A percentile compares a stretch with the other conserved stretches of the same genome.
These are phyloP conservation scores for Cordyceps fumosorosea DNA, from an alignment of 2,329 filamentous ascomycete species.

Conservation along the genomic window DNA sequence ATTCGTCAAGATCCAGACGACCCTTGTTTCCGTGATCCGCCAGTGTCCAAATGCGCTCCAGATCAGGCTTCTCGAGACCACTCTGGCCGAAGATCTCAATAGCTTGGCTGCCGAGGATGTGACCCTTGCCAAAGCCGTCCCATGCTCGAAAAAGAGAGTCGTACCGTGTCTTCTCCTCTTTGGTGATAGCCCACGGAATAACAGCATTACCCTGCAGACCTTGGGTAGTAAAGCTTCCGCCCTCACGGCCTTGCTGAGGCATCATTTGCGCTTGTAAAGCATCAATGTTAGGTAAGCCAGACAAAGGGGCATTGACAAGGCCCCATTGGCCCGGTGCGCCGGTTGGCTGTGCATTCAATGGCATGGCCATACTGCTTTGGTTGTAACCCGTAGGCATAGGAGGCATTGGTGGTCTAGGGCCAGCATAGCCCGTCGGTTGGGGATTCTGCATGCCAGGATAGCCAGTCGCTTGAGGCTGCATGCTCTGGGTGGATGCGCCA, in stretches of 20 bases:
- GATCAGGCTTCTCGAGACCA: slow-evolving; percentile 80
- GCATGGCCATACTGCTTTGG: slow-evolving; percentile 59
- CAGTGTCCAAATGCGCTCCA: slow-evolving; percentile 91
- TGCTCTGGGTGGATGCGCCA: slow-evolving; percentile 47
- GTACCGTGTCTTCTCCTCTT: slow-evolving; percentile 96
- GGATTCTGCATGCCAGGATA: slow-evolving; percentile 48
- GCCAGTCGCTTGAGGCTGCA: slow-evolving; percentile 65
- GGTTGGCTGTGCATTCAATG: slow-evolving; percentile 88
- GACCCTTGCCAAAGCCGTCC: slow-evolving; percentile 92
- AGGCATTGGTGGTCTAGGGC: slow-evolving; percentile 85
- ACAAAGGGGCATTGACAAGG: slow-evolving; percentile 88
- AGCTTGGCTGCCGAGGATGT: slow-evolving; percentile 83
- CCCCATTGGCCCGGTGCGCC: slow-evolving; percentile 94
- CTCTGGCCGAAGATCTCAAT: slow-evolving; percentile 98
- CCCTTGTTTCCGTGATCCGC: slow-evolving; percentile 92
- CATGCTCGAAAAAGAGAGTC: slow-evolving; percentile 92
- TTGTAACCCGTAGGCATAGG: slow-evolving; percentile 60
- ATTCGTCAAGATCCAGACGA: slow-evolving; percentile 90
- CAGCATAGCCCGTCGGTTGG: slow-evolving; percentile 72
- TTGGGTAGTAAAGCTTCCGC: slow-evolving; percentile 72
- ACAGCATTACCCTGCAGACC: slow-evolving; percentile 90
- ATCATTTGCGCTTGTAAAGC: slow-evolving; percentile 91
- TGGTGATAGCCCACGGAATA: slow-evolving; percentile 97
- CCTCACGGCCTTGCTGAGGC: slow-evolving; percentile 89
- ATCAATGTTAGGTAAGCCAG: slow-evolving; percentile 88